Percentiles rank a stretch among this genome's conserved stretches.
Conservation (phyloP, 805 yeast species). For the Cyberlindnera americana region DNA sequence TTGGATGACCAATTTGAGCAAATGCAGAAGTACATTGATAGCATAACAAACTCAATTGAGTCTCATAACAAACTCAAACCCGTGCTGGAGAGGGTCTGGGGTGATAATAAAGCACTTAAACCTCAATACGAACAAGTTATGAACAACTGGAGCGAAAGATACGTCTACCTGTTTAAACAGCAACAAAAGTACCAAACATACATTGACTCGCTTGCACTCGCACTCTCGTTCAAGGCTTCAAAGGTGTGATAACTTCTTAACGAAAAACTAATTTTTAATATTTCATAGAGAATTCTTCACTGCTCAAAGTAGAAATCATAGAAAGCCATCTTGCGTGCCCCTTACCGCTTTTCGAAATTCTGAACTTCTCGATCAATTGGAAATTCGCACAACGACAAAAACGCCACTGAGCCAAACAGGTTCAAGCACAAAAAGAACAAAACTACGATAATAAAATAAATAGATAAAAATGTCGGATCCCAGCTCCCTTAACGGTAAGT, state of each 20-base stretch:
- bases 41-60: conserved; percentile 37
- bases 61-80: conserved; percentile 41
- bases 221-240: conserved; percentile 25
- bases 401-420: too few species aligned
- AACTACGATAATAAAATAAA: neutral
- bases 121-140: conserved; percentile 30
- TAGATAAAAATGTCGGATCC: conserved; percentile 61
- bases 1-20: conserved; percentile 38
- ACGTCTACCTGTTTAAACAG: conserved; percentile 35
- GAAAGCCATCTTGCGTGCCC: neutral
- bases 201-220: conserved; percentile 31
- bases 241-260: conserved; percentile 14
- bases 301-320: too few species aligned
- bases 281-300: too few species aligned
- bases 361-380: too few species aligned
- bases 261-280: too few species aligned
- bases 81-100: conserved; percentile 36
- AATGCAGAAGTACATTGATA: conserved; percentile 37
- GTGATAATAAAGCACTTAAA: conserved; percentile 7
- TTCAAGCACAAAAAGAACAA: too few species aligned
- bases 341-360: conserved; percentile 1
- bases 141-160: conserved; percentile 41
- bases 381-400: too few species aligned
- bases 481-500: conserved; percentile 67
- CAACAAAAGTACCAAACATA: conserved; percentile 33